Evolutionary conservation across 768 basidiomycete species (phyloP).

Genomic region (Termitomyces heimii): DNA sequence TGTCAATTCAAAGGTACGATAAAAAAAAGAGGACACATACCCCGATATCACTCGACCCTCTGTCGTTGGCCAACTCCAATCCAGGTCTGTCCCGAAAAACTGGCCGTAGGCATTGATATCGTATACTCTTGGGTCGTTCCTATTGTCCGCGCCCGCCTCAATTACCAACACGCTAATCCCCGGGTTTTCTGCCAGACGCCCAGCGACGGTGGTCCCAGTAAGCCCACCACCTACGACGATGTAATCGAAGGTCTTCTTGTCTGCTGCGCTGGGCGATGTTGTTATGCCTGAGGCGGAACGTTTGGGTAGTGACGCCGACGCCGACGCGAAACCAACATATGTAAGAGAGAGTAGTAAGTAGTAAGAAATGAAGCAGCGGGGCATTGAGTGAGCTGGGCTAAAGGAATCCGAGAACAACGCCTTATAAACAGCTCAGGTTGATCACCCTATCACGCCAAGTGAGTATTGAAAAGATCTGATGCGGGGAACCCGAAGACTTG

Average conservation of each 20-base stretch:
- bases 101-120: constrained; percentile 38
- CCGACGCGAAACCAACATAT: not conserved
- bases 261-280: constrained; percentile 22
- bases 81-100: constrained; percentile 35
- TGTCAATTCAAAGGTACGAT: not conserved
- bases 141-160: constrained; percentile 44
- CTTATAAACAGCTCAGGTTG: not conserved
- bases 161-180: constrained; percentile 38
- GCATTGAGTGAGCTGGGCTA: not conserved
- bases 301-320: constrained; percentile 14
- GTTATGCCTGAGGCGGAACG: constrained; percentile 25
- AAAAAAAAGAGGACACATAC: constrained; percentile 17
- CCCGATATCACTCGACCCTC: constrained; percentile 33
- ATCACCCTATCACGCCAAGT: not conserved
- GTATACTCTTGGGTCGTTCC: constrained; percentile 35
- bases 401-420: not conserved
- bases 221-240: constrained; percentile 42
- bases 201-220: constrained; percentile 44
- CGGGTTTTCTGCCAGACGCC: constrained; percentile 39
- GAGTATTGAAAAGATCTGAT: too few relatives aligned
- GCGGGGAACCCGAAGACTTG: not conserved
- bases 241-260: constrained; percentile 35
- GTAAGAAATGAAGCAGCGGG: not conserved
- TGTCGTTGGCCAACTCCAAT: constrained; percentile 41
- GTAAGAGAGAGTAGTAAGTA: not conserved